Evolutionary conservation across 148 eudicot genomes (phyloP).

Genomic region (Rhododendron henanense): DNA sequence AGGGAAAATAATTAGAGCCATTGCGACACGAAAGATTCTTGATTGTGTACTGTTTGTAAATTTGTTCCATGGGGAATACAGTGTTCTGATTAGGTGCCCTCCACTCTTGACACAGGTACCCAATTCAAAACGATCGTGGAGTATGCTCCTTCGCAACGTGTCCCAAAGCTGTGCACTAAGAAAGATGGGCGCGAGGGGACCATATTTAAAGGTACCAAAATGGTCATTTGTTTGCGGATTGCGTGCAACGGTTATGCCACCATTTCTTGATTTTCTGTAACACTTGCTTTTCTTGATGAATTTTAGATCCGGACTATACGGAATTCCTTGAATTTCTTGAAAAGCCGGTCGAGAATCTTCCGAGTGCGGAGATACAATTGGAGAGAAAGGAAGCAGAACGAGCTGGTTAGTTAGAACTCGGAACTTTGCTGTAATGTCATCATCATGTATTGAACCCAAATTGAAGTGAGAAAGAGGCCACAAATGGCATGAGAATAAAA

Average conservation of each 20-base stretch:
- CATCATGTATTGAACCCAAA: neutral
- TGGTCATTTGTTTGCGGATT: neutral
- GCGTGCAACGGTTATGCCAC: neutral
- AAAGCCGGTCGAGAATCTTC: conserved; percentile 67
- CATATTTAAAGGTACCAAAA: conserved; percentile 41
- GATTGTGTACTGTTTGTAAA: neutral
- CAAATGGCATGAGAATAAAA: neutral
- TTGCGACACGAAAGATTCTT: neutral
- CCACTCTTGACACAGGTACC: conserved; percentile 31
- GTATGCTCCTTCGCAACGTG: conserved; percentile 67
- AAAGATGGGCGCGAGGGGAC: conserved; percentile 73
- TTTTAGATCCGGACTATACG: conserved; percentile 55
- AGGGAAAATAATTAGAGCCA: neutral
- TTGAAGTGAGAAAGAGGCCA: neutral
- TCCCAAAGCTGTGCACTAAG: conserved; percentile 49
- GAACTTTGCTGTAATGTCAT: neutral
- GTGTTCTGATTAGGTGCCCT: neutral
- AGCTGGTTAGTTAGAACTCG: conserved; percentile 38
- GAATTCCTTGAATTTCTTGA: conserved; percentile 56
- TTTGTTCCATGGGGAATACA: neutral
- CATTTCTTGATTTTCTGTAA: neutral
- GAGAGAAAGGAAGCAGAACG: conserved; percentile 71
- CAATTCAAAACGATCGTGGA: conserved; percentile 56
- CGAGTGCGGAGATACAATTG: conserved; percentile 73
- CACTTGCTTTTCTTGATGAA: conserved; percentile 5